Evolutionary conservation across 352 stramenopile species (phyloP).

Genomic region (Chrysophaeum taylorii): DNA sequence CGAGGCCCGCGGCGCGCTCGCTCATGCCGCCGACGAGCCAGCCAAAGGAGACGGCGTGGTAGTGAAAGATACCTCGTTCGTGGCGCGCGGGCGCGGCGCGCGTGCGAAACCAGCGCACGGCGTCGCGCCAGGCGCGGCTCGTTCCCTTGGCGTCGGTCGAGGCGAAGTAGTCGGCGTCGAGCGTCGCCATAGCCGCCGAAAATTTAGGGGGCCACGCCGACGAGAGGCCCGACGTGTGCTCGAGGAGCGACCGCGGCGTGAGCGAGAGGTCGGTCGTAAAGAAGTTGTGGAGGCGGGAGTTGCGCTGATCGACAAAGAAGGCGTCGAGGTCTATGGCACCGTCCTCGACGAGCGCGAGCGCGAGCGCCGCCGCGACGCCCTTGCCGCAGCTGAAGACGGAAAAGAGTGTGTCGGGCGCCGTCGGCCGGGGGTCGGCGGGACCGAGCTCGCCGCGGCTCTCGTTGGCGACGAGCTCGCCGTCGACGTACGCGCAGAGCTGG

Average conservation of each 20-base stretch:
- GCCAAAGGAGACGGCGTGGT: neutral
- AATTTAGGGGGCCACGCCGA: neutral
- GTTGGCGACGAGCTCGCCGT: neutral
- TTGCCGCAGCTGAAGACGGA: neutral
- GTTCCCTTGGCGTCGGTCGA: too few species aligned
- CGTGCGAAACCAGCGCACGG: neutral
- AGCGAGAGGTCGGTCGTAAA: neutral
- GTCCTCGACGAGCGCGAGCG: neutral
- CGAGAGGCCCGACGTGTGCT: constrained; percentile 15
- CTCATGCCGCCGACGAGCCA: neutral
- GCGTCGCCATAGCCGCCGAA: neutral
- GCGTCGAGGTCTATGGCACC: too few species aligned
- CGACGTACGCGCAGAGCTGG: constrained; percentile 16
- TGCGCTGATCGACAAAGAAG: neutral
- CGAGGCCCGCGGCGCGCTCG: neutral
- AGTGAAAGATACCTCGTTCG: neutral
- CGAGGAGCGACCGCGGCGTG: constrained; percentile 7
- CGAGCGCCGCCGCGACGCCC: constrained; percentile 2
- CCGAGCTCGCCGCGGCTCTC: constrained; percentile 3
- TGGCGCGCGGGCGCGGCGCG: neutral
- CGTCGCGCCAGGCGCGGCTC: neutral
- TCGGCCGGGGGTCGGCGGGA: constrained; percentile 14
- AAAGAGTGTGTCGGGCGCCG: constrained; percentile 17
- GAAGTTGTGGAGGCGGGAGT: neutral
- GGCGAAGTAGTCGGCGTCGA: too few species aligned